These are phyloP conservation scores for Spergularia bocconei DNA, from an alignment of 148 eudicot species.

Conservation along the genomic window DNA sequence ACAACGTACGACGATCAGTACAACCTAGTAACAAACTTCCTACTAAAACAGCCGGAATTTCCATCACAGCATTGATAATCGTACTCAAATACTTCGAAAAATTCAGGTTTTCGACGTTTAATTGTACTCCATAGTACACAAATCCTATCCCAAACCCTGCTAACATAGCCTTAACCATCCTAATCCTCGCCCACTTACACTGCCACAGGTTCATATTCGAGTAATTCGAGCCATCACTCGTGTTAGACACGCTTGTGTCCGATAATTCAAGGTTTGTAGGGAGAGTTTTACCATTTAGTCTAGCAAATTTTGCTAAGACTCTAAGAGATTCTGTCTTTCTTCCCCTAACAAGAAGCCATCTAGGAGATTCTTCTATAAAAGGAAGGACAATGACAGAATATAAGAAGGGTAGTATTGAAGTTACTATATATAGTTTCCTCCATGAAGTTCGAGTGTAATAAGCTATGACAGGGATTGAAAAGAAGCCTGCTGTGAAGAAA, in stretches of 20 bases:
- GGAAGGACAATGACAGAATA: constrained; percentile 39
- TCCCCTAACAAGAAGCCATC: constrained; percentile 51
- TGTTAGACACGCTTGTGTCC: constrained; percentile 1
- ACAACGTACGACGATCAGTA: constrained; percentile 14
- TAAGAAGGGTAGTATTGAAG: constrained; percentile 30
- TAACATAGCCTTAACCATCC: constrained; percentile 38
- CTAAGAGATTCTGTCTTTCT: constrained; percentile 36
- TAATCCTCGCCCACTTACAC: constrained; percentile 40
- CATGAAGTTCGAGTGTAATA: constrained; percentile 37
- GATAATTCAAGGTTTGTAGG: constrained; percentile 15
- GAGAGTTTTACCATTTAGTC: constrained; percentile 21
- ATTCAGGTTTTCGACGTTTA: constrained; percentile 46
- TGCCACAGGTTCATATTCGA: constrained; percentile 28
- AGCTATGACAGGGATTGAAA: constrained; percentile 46
- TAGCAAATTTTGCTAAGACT: constrained; percentile 29
- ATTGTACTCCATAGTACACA: constrained; percentile 51
- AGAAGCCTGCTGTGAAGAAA: constrained; percentile 51
- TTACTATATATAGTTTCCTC: constrained; percentile 37
- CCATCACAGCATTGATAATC: constrained; percentile 43
- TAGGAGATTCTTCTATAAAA: constrained; percentile 49
- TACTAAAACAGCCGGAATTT: constrained; percentile 48
- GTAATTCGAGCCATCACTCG: not conserved
- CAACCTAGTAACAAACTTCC: constrained; percentile 27
- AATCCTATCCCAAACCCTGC: constrained; percentile 45
- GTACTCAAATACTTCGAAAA: constrained; percentile 45